These are phyloP conservation scores for Mycena latifolia DNA, from an alignment of 768 basidiomycete species.

Conservation along the genomic window DNA sequence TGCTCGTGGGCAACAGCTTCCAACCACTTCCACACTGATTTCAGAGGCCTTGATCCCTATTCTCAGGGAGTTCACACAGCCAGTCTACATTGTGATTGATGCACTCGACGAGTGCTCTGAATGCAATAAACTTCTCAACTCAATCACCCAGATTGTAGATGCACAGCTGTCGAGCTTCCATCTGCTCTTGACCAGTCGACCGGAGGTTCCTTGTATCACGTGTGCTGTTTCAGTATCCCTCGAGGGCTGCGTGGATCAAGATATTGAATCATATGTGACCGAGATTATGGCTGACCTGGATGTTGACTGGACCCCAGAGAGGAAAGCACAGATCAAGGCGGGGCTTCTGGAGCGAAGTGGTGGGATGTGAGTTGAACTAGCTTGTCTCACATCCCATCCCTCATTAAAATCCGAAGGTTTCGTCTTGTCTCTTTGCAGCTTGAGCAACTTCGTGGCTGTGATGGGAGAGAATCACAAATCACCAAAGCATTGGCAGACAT, in stretches of 20 bases:
- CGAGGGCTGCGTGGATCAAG: neutral
- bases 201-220: constrained; percentile 26
- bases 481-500: too few species aligned
- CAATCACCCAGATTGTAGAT: constrained; percentile 20
- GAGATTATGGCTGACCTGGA: neutral
- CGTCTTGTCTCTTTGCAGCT: constrained; percentile 41
- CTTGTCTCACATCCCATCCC: neutral
- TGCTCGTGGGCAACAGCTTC: constrained; percentile 1
- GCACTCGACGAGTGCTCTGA: constrained; percentile 39
- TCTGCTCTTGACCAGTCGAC: constrained; percentile 34
- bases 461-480: too few species aligned
- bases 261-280: too few species aligned
- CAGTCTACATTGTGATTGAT: constrained; percentile 38
- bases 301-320: neutral
- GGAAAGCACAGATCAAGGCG: constrained; percentile 1
- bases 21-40: constrained; percentile 11
- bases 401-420: constrained; percentile 33
- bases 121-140: constrained; percentile 17
- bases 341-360: constrained; percentile 11
- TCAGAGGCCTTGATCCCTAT: constrained; percentile 26
- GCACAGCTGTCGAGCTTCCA: constrained; percentile 7
- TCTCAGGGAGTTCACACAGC: constrained; percentile 9
- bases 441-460: constrained; percentile 32
- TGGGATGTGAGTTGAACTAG: constrained; percentile 20
- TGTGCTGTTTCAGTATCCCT: neutral